Base-by-base conservation (phyloP, 148 eudicot species). In the Vaccinium corymbosum region DNA sequence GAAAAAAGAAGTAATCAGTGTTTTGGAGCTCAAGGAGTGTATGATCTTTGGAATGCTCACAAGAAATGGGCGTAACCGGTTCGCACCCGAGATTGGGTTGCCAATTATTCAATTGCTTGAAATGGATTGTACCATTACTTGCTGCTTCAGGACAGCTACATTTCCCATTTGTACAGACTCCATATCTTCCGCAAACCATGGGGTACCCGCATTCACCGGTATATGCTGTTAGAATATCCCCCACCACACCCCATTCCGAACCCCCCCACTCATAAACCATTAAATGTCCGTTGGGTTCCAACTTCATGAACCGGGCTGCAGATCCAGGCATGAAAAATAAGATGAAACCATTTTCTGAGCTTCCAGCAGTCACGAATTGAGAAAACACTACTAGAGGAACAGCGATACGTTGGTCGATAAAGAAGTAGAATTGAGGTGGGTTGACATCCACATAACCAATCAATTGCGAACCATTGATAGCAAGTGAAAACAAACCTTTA, bases 71-170 rank as follows among this genome's bases (percentile, higher is more conserved):
- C 4, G 64, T 83, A 14, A 75, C 52, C 46, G 32, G 64, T 29
- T 84, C 48, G 52, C 88, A 88, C 14, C 90, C 90, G 6, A 84
- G 85, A 64, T 84, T 62, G 2, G 88, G 86, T 22, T 81, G 84
- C 73, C 83, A 59, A 4, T 66, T 38, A 73, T 61, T 16, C 14
- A 80, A 25, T 57, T 32, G 80, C 27, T 55, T 80, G 55, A 85
- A 85, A 73, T 76, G 83, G 55, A 20, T 81, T 53, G 66, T 68
- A 8, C 42, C 12, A 27, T 38, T 20, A 20, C 27, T 55, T 20
- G 77, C 61, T 66, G 82, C 46, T 53, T 14, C 74, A 10, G 90
- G 90, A 85, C 88, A 85, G 32, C 49, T 66, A 16, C 90, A 88
- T 59, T 83, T 83, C 62, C 82, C 84, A 6, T 76, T 78, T 4